These are phyloP conservation scores for Passiflora organensis DNA, from an alignment of 345 rosid species.

Conservation along the genomic window DNA sequence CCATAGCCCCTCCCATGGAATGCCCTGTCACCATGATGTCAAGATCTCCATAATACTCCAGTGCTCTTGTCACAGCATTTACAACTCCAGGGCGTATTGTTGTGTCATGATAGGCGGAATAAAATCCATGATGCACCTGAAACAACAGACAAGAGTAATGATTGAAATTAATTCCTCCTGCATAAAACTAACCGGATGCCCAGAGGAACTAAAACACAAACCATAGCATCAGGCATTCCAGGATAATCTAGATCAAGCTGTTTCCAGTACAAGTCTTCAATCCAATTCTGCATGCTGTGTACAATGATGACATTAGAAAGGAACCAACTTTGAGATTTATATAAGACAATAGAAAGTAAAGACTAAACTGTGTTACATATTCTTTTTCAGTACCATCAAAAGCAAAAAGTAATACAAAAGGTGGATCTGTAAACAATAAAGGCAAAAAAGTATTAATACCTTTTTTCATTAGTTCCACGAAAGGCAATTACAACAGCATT, in stretches of 20 bases:
- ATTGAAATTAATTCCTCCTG: not conserved
- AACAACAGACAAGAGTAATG: constrained; percentile 1
- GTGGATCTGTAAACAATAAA: no score
- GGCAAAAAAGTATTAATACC: constrained; percentile 22
- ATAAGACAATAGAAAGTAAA: no score
- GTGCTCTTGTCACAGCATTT: constrained; percentile 52
- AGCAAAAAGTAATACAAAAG: no score
- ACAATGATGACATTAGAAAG: no score
- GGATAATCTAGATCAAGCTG: constrained; percentile 92
- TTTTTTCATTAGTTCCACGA: constrained; percentile 69
- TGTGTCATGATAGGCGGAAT: constrained; percentile 84
- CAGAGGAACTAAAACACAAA: constrained; percentile 23
- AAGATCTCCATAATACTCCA: constrained; percentile 58
- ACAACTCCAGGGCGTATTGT: constrained; percentile 77
- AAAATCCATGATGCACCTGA: constrained; percentile 95
- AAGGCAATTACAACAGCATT: constrained; percentile 68
- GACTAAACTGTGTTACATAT: no score
- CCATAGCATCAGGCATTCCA: constrained; percentile 94
- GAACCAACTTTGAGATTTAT: no score
- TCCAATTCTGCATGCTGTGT: constrained; percentile 88
- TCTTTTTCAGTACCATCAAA: no score
- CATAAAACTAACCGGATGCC: not conserved
- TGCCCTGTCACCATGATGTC: constrained; percentile 79
- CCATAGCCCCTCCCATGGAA: constrained; percentile 98
- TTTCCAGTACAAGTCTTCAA: constrained; percentile 86